Base-by-base conservation (phyloP, 108 stramenopile genomes). In the Nannochloropsis salina region DNA sequence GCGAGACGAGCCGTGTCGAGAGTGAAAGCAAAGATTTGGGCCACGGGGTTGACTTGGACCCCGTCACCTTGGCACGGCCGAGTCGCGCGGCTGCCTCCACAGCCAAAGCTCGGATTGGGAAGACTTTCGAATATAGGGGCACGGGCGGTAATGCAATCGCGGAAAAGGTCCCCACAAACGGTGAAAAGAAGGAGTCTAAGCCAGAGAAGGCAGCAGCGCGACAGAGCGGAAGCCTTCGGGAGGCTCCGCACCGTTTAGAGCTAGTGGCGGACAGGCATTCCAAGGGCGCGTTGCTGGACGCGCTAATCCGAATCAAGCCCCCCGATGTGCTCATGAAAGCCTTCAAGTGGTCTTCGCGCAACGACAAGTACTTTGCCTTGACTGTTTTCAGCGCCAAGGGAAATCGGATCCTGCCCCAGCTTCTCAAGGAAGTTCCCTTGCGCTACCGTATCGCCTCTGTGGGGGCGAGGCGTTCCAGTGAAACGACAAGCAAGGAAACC, bases 371-470 rank as follows among this genome's bases (percentile, higher is more conserved):
- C n/a, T 74, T 74, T 74, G 61, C 61, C n/a, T 74, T 74, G 61
- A n/a, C 61, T n/a, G 20, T 74, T n/a, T n/a, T 74, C 20, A 74
- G 61, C 6, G 61, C 8, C 61, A 74, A 74, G 61, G 61, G 61
- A 15, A n/a, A 74, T n/a, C 4, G 61, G 61, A 74, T 74, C 61
- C 61, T 74, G 6, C 61, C 61, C 61, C 2, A 74, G 61, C 61
- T 74, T 74, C n/a, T n/a, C n/a, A 74, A 74, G n/a, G 61, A 74
- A 15, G 61, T 74, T 15, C 61, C 61, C 20, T n/a, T 74, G 15
- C 61, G 61, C 61, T 74, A 74, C n/a, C 61, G 61, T n/a, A 74
- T 74, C n/a, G 61, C 61, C n/a, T 15, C 61, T n/a, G 20, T 74
- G 20, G 61, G 2, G 61, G n/a, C 6, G 4, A 74, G n/a, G n/a